Percentiles rank a stretch among this genome's conserved stretches.
phyloP scores from a whole-genome alignment of 2,329 filamentous ascomycete genomes.

The Hymenoscyphus linearis region DNA sequence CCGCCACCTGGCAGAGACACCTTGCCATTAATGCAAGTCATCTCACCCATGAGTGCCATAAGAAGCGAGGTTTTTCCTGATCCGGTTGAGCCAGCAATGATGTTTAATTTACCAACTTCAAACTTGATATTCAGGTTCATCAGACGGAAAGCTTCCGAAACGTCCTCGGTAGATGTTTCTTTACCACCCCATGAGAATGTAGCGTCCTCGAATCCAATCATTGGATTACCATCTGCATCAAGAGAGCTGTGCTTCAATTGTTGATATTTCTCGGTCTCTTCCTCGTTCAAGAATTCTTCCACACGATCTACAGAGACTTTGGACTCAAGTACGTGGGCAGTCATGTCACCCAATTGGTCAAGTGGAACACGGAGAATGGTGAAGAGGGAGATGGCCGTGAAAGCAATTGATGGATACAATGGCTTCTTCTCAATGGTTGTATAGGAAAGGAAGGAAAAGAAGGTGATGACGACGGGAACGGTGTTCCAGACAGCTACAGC shows the following conservation, averaged over 20 bases:
- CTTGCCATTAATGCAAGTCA: conserved; percentile 76
- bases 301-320: conserved; percentile 97
- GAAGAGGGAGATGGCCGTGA: conserved; percentile 94
- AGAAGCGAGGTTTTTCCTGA: conserved; percentile 93
- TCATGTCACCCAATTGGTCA: conserved; percentile 96
- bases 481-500: conserved; percentile 97
- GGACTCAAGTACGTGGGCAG: conserved; percentile 94
- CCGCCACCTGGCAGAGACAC: conserved; percentile 78
- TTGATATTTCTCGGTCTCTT: conserved; percentile 91
- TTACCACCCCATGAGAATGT: conserved; percentile 86
- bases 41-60: conserved; percentile 94
- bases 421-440: conserved; percentile 85
- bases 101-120: conserved; percentile 78
- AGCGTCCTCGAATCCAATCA: conserved; percentile 79
- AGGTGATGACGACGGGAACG: conserved; percentile 89
- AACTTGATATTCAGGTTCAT: conserved; percentile 82
- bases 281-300: conserved; percentile 86
- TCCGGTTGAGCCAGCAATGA: conserved; percentile 88
- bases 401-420: conserved; percentile 85
- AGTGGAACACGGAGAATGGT: conserved; percentile 87
- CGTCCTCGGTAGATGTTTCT: conserved; percentile 54
- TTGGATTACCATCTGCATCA: conserved; percentile 61
- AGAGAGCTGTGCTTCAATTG: conserved; percentile 70
- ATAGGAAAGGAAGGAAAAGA: conserved; percentile 92
- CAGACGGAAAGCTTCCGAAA: conserved; percentile 70